phyloP scores from a whole-genome alignment of 2,329 filamentous ascomycete species.

The Thyridium curvatum region DNA sequence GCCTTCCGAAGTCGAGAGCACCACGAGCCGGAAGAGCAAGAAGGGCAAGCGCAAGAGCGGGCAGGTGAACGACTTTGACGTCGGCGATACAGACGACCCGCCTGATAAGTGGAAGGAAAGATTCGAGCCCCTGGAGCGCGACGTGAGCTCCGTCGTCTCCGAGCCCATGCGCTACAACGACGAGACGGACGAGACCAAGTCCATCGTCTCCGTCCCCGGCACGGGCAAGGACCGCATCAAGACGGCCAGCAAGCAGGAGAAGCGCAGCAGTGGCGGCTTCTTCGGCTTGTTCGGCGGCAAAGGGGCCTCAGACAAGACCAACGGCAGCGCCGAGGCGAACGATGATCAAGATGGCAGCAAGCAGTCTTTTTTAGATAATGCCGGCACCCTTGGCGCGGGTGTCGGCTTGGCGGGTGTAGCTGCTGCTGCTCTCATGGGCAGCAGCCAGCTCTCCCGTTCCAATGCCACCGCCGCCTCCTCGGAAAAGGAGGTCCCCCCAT shows the following conservation, averaged over 20 bases:
- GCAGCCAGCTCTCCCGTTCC: slow-evolving; percentile 29
- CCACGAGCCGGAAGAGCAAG: slow-evolving; percentile 18
- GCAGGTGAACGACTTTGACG: slow-evolving; percentile 15
- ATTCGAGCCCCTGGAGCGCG: slow-evolving; percentile 33
- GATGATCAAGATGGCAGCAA: slow-evolving; percentile 25
- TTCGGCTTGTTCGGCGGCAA: slow-evolving; percentile 38
- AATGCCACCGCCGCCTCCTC: slow-evolving; percentile 39
- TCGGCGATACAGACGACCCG: slow-evolving; percentile 20
- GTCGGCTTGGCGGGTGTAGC: slow-evolving; percentile 53
- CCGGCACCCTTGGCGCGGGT: slow-evolving; percentile 65
- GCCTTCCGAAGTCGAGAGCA: slow-evolving; percentile 27
- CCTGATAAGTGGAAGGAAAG: slow-evolving; percentile 30
- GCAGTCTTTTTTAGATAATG: slow-evolving; percentile 67
- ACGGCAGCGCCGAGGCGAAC: slow-evolving; percentile 27
- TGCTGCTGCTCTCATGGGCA: slow-evolving; percentile 19
- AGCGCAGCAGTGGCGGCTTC: slow-evolving; percentile 35
- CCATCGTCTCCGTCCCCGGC: slow-evolving; percentile 34
- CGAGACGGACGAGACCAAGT: slow-evolving; percentile 41
- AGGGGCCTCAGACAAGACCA: slow-evolving; percentile 18
- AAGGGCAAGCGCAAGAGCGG: slow-evolving; percentile 26
- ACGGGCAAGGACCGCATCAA: slow-evolving; percentile 25
- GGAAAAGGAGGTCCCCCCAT: slow-evolving; percentile 25
- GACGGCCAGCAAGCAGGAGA: slow-evolving; percentile 31
- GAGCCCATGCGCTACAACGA: slow-evolving; percentile 32
- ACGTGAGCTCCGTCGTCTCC: slow-evolving; percentile 43